These are phyloP conservation scores for Stropharia rugosoannulata DNA, from an alignment of 768 basidiomycete species.

Conservation along the genomic window DNA sequence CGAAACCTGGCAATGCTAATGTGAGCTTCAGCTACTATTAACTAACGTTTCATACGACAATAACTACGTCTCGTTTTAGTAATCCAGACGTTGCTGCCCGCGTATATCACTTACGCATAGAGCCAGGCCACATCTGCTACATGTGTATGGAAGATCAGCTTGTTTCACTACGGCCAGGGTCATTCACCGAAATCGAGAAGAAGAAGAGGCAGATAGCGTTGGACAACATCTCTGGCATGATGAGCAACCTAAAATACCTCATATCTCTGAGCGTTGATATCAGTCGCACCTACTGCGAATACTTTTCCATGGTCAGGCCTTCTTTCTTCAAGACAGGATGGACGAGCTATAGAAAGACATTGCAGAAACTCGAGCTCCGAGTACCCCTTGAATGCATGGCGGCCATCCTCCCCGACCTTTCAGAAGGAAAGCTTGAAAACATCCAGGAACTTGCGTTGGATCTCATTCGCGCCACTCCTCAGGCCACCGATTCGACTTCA, in stretches of 20 bases:
- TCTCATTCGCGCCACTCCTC: slow-evolving; percentile 15
- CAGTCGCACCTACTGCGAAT: slow-evolving; percentile 1
- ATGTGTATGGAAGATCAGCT: slow-evolving; percentile 1
- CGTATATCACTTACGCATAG: slow-evolving; percentile 8
- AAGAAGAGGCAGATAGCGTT: background rate
- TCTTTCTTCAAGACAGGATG: slow-evolving; percentile 17
- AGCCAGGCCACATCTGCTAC: slow-evolving; percentile 12
- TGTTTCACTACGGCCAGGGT: background rate
- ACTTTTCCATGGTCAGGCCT: slow-evolving; percentile 3
- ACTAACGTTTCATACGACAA: background rate
- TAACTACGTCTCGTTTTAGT: background rate
- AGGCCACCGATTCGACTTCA: slow-evolving; percentile 9
- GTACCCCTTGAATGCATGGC: slow-evolving; percentile 21
- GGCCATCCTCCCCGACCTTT: slow-evolving; percentile 6
- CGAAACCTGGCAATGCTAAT: slow-evolving; percentile 5
- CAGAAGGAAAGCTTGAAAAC: slow-evolving; percentile 6
- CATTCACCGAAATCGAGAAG: background rate
- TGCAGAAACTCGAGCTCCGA: slow-evolving; percentile 17
- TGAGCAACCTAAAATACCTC: slow-evolving; percentile 9
- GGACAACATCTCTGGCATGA: slow-evolving; percentile 11
- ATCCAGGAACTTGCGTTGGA: slow-evolving; percentile 18
- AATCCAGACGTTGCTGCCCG: slow-evolving; percentile 12
- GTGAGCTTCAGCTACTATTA: background rate
- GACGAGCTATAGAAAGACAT: slow-evolving; percentile 17
- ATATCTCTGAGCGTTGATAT: slow-evolving; percentile 9